Base-by-base conservation (phyloP, 148 eudicot species). In the Chenopodium suecicum region DNA sequence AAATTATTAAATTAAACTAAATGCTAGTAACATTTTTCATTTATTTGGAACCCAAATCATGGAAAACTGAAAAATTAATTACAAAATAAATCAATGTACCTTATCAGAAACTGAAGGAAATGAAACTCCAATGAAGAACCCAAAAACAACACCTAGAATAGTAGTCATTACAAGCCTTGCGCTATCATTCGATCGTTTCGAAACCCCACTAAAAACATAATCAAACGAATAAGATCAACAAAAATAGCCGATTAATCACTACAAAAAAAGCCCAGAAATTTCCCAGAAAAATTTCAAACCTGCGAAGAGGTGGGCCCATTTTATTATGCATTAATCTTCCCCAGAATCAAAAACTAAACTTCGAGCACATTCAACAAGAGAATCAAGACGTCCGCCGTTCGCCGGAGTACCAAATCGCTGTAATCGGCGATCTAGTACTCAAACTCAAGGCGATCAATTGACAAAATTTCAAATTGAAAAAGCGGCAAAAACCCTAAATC, bases 241-340 rank as follows among this genome's bases (percentile, higher is more conserved):
- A 12, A 56, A 3, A 14, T 16, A 56, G 17, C 62, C 3, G 7
- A 14, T 17, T 14, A 56, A 56, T 56, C 22, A 56, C 22, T 17
- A 14, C 22, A 2, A 14, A 46, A 2, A 12, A 20, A 16, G 66
- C 56, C 16, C 66, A 62, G 9, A 8, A 62, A 62, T 20, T 1
- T 20, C n/a, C 66, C 23, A 62, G 13, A 14, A 60, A 70, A 7
- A 13, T 22, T 78, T 20, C 74, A 71, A 73, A 85, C 87, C 87
- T 85, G 79, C 87, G 87, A 85, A 74, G 87, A 46, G 87, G 74
- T 34, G 87, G 74, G 68, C 75, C 84, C 84, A 78, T 85, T 71
- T 78, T 81, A 46, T 17, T 84, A 23, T 64, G 79, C 81, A 65
- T 74, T 78, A 48, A 27, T 67, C 48, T 69, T 31, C 23, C 12